Conservation (phyloP, 2,329 filamentous ascomycete species). For the Zopfia rhizophila region DNA sequence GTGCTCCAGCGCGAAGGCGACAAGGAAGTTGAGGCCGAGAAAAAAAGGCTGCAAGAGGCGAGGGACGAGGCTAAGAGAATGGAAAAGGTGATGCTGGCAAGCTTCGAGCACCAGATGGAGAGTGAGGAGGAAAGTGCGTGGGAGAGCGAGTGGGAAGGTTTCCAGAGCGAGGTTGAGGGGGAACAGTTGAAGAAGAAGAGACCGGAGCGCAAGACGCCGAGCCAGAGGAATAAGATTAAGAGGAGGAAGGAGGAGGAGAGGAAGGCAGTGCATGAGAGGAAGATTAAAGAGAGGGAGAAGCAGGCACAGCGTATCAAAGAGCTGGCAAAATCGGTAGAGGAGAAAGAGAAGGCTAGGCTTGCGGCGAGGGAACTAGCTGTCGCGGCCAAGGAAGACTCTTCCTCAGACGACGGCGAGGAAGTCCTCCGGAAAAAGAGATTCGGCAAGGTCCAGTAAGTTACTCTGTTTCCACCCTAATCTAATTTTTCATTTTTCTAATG, state of each 20-base stretch:
- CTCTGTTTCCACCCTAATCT: constrained; percentile 1
- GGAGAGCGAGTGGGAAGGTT: constrained; percentile 82
- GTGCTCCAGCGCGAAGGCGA: constrained; percentile 78
- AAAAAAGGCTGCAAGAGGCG: constrained; percentile 74
- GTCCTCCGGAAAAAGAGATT: constrained; percentile 75
- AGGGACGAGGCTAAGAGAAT: constrained; percentile 73
- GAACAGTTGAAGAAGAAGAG: constrained; percentile 77
- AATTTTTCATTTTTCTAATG: constrained; percentile 19
- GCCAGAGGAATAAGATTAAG: constrained; percentile 88
- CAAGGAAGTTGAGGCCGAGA: constrained; percentile 82
- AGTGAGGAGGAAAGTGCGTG: constrained; percentile 89
- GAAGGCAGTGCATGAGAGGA: constrained; percentile 76
- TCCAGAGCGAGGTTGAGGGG: constrained; percentile 55
- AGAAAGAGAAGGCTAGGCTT: constrained; percentile 63
- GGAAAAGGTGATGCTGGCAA: constrained; percentile 77
- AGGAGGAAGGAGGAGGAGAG: constrained; percentile 88
- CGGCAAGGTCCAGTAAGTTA: constrained; percentile 67
- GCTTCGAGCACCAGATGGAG: constrained; percentile 78
- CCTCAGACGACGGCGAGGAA: constrained; percentile 51
- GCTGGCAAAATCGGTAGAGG: constrained; percentile 71
- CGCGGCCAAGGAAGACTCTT: constrained; percentile 36
- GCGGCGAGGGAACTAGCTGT: constrained; percentile 37
- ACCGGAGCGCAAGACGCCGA: constrained; percentile 84
- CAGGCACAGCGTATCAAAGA: constrained; percentile 78
- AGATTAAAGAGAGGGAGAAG: constrained; percentile 76